Evolutionary conservation across 805 yeast genomes (phyloP).

Genomic region (Suhomyces tanzawaensis): DNA sequence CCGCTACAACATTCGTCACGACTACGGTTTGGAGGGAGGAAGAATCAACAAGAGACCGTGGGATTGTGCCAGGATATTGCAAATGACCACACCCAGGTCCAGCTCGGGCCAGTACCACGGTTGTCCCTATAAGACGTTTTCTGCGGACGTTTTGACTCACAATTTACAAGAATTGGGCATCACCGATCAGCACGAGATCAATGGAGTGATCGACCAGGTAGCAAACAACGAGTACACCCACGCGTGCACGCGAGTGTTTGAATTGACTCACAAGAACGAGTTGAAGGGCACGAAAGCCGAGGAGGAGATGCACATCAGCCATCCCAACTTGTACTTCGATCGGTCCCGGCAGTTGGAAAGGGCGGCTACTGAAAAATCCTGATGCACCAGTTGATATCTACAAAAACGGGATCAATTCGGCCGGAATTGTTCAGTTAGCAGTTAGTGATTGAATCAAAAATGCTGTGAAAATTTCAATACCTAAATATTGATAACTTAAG

Average conservation of each 20-base stretch:
- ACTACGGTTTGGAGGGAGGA: conserved; percentile 89
- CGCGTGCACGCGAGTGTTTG: conserved; percentile 90
- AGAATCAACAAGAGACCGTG: conserved; percentile 81
- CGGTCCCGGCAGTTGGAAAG: conserved; percentile 60
- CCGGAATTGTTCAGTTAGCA: too few species aligned
- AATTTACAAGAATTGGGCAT: conserved; percentile 66
- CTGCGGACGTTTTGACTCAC: conserved; percentile 56
- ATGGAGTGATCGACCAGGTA: conserved; percentile 65
- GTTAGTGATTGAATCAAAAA: too few species aligned
- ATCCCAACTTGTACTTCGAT: conserved; percentile 87
- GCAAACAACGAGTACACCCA: conserved; percentile 69
- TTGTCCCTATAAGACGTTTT: conserved; percentile 84
- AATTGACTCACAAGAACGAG: conserved; percentile 55
- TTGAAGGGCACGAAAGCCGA: conserved; percentile 33
- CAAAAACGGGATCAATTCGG: too few species aligned
- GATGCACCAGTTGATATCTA: too few species aligned
- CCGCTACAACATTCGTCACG: conserved; percentile 82
- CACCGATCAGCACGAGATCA: conserved; percentile 52
- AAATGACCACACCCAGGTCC: conserved; percentile 60
- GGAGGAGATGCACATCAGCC: conserved; percentile 60
- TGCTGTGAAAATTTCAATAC: too few species aligned
- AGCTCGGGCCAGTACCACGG: conserved; percentile 76
- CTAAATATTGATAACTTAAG: too few species aligned
- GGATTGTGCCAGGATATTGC: conserved; percentile 75
- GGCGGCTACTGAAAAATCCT: background rate